Percentiles rank a stretch among this genome's conserved stretches.
These are phyloP conservation scores for Penicillium sp. DNA, from an alignment of 2,329 filamentous ascomycete genomes.

Conservation along the genomic window DNA sequence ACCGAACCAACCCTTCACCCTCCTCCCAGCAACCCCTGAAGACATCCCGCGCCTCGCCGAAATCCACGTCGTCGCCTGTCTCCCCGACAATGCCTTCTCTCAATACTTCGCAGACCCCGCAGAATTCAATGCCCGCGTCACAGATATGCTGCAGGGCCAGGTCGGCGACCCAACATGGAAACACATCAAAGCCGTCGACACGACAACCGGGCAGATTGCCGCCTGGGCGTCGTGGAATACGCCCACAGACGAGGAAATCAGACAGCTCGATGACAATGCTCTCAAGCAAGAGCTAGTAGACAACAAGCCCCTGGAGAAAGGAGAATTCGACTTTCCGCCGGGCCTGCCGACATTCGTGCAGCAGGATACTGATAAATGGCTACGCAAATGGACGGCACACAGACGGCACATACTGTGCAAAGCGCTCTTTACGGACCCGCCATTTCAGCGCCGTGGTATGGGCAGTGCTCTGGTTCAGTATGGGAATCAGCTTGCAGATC, in stretches of 20 bases:
- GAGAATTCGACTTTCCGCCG: conserved; percentile 3
- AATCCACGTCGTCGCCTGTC: conserved; percentile 4
- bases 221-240: conserved; percentile 8
- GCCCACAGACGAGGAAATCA: conserved; percentile 2
- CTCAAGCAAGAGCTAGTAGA: not conserved
- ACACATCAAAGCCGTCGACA: conserved; percentile 9
- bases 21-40: not conserved
- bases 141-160: conserved; percentile 4
- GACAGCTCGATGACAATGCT: not conserved
- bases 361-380: conserved; percentile 8
- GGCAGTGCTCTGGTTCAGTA: conserved; percentile 4
- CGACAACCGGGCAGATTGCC: conserved; percentile 1
- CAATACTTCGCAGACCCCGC: not conserved
- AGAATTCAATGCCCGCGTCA: conserved; percentile 1
- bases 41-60: conserved; percentile 6
- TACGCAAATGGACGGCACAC: conserved; percentile 2
- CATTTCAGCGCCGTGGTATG: conserved; percentile 7
- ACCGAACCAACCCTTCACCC: too few relatives aligned
- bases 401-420: conserved; percentile 5
- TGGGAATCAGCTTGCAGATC: conserved; percentile 2
- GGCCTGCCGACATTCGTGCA: conserved; percentile 1
- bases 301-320: not conserved
- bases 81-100: not conserved
- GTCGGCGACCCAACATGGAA: conserved; percentile 1
- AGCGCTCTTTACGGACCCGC: conserved; percentile 8